Base-by-base conservation (phyloP, 257 asterid genomes). In the Plantago elongata region DNA sequence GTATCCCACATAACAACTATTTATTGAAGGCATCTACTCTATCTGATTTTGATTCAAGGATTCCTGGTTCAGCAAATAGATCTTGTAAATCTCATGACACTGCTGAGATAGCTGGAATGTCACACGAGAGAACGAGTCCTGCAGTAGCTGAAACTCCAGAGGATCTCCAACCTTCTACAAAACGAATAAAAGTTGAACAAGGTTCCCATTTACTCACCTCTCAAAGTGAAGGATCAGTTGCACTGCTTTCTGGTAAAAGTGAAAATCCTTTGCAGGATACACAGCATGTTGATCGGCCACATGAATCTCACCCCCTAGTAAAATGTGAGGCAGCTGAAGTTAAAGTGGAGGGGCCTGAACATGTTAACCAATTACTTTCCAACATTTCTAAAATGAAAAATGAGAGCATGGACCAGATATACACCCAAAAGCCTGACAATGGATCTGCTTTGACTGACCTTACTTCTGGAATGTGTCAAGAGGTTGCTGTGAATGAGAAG, bases 161-260 rank as follows among this genome's bases (percentile, higher is more conserved):
- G 72, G 90, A 76, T 75, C 72, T 78, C 62, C 90, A 78, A 60
- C 94, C 90, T 63, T 86, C 90, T 60, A 66, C 70, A 54, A 93
- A 93, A 44, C 97, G 99, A 72, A 70, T 78, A 59, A 93, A 85
- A 81, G 74, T 77, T 66, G 97, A 85, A 68, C 85, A 69, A 65
- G 67, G 74, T 65, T 58, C 79, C 58, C 80, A 72, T 63, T 66
- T 80, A 58, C 65, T 67, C 57, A 68, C 65, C 51, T 70, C 74
- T 61, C 82, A 84, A 75, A 73, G 65, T 54, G 83, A 74, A 72
- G 66, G 63, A 61, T 50, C 78, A 63, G 70, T 65, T 57, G 65
- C 75, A 34, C 71, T 80, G 65, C 71, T 73, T 70, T 78, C 83
- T 55, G 57, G 62, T 51, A 65, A 69, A 69, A 54, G 64, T 69